Conservation (phyloP, 768 basidiomycete species). For the Leccinum rimulosum region DNA sequence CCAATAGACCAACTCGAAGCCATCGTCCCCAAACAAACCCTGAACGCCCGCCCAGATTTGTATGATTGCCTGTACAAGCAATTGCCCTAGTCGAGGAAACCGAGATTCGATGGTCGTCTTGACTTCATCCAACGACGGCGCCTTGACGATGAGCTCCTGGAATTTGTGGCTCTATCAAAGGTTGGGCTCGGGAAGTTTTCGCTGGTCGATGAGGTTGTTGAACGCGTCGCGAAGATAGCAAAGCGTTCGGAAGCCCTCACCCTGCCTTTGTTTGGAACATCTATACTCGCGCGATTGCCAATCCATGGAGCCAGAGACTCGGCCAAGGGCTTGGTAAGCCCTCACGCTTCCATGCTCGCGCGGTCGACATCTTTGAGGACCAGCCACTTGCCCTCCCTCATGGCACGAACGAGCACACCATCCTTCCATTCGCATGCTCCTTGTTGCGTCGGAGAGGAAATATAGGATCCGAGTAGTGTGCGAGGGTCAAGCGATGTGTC, state of each 20-base stretch:
- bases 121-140: constrained; percentile 68
- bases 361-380: constrained; percentile 91
- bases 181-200: constrained; percentile 52
- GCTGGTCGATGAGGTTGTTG: constrained; percentile 46
- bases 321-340: constrained; percentile 78
- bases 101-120: constrained; percentile 62
- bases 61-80: constrained; percentile 51
- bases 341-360: constrained; percentile 86
- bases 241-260: constrained; percentile 80
- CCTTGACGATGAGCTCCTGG: constrained; percentile 58
- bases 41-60: constrained; percentile 66
- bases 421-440: constrained; percentile 97
- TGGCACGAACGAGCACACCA: constrained; percentile 85
- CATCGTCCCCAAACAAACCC: constrained; percentile 40
- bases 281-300: constrained; percentile 64
- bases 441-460: constrained; percentile 77
- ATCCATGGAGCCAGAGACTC: constrained; percentile 73
- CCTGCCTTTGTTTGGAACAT: constrained; percentile 70
- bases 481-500: constrained; percentile 96
- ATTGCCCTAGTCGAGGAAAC: constrained; percentile 60
- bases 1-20: constrained; percentile 63
- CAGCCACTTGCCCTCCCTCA: constrained; percentile 90
- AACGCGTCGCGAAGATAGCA: constrained; percentile 87
- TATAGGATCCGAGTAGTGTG: constrained; percentile 87
- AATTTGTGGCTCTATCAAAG: constrained; percentile 91